Conservation (phyloP, 2,329 filamentous ascomycete species). For the Cadophora gregata region DNA sequence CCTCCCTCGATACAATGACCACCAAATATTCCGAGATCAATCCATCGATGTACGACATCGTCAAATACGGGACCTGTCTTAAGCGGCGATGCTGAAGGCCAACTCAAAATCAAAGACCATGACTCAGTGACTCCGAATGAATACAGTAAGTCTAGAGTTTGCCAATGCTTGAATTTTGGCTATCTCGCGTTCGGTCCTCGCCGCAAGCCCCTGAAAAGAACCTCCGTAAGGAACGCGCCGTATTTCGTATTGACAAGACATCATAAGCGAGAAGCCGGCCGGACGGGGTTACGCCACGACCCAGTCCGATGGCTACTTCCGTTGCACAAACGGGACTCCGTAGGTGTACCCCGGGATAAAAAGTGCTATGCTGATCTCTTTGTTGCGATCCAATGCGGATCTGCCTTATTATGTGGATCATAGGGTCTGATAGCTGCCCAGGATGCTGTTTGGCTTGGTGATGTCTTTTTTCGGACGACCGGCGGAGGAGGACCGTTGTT, state of each 20-base stretch:
- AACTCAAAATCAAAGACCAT: background rate
- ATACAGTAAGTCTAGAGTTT: background rate
- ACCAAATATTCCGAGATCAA: background rate
- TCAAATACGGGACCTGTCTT: background rate
- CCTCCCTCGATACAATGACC: too few relatives aligned
- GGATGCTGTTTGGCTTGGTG: background rate
- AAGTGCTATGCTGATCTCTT: background rate
- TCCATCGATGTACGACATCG: too few relatives aligned
- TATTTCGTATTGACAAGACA: conserved; percentile 3
- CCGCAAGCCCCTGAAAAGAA: background rate
- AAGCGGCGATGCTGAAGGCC: background rate
- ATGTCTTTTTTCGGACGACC: background rate
- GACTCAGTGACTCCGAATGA: background rate
- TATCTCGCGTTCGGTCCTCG: background rate
- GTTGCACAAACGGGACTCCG: conserved; percentile 9
- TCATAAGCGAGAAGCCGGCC: conserved; percentile 1
- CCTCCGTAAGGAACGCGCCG: conserved; percentile 1
- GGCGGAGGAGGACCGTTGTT: background rate
- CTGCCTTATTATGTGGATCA: background rate
- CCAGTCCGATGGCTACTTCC: background rate
- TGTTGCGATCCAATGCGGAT: background rate
- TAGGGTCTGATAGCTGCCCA: background rate
- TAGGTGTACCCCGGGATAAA: background rate
- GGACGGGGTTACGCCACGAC: conserved; percentile 5
- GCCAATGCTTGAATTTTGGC: background rate